phyloP scores from a whole-genome alignment of 1,284 basidiomycete species.

The Heterobasidion occidentale region DNA sequence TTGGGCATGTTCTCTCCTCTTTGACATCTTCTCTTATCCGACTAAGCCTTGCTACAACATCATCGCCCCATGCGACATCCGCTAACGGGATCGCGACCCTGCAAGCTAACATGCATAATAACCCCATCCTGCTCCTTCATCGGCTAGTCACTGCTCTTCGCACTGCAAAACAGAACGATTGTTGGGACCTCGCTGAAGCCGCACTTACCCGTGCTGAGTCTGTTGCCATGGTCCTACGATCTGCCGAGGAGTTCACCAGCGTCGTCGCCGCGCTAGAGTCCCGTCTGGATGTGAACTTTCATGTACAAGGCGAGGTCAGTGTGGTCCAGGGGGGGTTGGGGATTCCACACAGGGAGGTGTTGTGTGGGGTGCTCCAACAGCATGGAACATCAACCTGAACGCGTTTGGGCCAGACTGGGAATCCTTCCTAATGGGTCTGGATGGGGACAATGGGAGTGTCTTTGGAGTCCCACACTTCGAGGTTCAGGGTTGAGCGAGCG shows the following conservation, averaged over 20 bases:
- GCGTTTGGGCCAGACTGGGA: neutral
- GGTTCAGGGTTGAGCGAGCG: neutral
- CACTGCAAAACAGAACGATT: neutral
- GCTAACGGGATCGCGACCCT: neutral
- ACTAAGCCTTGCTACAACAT: neutral
- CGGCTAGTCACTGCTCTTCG: neutral
- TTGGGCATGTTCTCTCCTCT: neutral
- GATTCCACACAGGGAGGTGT: neutral
- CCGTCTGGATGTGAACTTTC: neutral
- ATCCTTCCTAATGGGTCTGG: neutral
- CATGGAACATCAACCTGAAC: neutral
- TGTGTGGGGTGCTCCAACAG: neutral
- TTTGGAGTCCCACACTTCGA: neutral
- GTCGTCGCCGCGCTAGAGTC: neutral
- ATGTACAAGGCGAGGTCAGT: neutral
- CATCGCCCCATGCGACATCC: neutral
- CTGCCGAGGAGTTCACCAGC: neutral
- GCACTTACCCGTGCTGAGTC: neutral
- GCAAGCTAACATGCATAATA: neutral
- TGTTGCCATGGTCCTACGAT: neutral
- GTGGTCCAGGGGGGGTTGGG: neutral
- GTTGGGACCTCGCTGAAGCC: neutral
- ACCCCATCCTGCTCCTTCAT: neutral
- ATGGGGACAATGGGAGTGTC: neutral
- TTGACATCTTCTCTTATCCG: neutral